Conservation (phyloP, 257 asterid species). For the Fraxinus americana region DNA sequence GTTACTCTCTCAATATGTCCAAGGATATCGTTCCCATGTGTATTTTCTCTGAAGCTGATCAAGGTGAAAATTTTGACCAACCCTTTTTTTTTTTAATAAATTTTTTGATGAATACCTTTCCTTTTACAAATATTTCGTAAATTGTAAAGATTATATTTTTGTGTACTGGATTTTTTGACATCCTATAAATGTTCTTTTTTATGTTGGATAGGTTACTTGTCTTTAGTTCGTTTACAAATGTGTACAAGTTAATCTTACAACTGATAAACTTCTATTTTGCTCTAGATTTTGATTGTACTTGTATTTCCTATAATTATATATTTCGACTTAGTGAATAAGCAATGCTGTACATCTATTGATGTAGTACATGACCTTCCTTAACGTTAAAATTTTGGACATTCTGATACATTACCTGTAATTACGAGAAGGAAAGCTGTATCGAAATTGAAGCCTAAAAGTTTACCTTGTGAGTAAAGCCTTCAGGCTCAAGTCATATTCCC, state of each 20-base stretch:
- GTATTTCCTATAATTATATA: background rate
- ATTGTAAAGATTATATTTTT: background rate
- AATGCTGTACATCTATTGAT: background rate
- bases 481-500: too few relatives aligned
- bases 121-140: background rate
- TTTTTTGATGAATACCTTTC: too few relatives aligned
- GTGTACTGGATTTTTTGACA: background rate
- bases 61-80: conserved; percentile 46
- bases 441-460: background rate
- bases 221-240: too few relatives aligned
- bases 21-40: conserved; percentile 93
- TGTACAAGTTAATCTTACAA: background rate
- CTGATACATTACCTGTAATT: background rate
- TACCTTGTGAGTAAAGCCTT: too few relatives aligned
- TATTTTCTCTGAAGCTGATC: conserved; percentile 69
- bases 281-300: background rate
- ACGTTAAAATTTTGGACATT: background rate
- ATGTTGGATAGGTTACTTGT: background rate
- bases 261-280: background rate
- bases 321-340: too few relatives aligned
- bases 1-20: conserved; percentile 80
- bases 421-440: background rate
- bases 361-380: background rate
- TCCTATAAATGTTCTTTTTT: background rate
- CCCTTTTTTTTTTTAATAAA: background rate